Conservation (phyloP, 305 asterid species). For the Rubia peregrina region DNA sequence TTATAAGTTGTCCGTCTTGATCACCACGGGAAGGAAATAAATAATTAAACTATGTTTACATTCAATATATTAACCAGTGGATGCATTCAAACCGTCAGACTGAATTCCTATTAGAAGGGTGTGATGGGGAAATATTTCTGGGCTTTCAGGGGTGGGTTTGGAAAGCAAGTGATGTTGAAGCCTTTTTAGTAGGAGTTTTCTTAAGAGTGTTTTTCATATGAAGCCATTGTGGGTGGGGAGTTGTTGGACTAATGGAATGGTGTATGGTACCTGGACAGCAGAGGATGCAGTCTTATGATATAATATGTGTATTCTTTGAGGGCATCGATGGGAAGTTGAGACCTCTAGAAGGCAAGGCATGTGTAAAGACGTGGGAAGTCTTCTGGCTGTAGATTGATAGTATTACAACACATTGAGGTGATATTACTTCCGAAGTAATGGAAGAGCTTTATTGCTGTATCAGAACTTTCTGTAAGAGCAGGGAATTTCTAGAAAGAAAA, state of each 20-base stretch:
- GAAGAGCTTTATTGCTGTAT: not conserved
- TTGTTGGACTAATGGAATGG: not conserved
- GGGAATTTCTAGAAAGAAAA: too few relatives aligned
- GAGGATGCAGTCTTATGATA: not conserved
- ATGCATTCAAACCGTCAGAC: not conserved
- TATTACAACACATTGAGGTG: not conserved
- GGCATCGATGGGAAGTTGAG: not conserved
- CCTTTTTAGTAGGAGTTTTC: conserved; percentile 1
- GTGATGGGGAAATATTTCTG: not conserved
- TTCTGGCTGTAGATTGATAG: not conserved
- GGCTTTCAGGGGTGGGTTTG: too few relatives aligned
- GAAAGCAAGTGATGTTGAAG: not conserved
- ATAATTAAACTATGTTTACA: not conserved
- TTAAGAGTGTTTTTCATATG: not conserved
- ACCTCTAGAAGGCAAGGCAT: not conserved
- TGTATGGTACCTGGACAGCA: not conserved
- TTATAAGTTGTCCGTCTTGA: not conserved
- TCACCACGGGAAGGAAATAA: not conserved
- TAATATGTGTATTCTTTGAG: not conserved
- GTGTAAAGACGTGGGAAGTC: too few relatives aligned
- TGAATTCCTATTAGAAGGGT: not conserved
- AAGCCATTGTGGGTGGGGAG: not conserved
- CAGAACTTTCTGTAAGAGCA: not conserved
- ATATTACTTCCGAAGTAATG: not conserved
- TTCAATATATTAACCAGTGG: not conserved